phyloP scores from a whole-genome alignment of 768 basidiomycete genomes.

The Psilocybe tampanensis region DNA sequence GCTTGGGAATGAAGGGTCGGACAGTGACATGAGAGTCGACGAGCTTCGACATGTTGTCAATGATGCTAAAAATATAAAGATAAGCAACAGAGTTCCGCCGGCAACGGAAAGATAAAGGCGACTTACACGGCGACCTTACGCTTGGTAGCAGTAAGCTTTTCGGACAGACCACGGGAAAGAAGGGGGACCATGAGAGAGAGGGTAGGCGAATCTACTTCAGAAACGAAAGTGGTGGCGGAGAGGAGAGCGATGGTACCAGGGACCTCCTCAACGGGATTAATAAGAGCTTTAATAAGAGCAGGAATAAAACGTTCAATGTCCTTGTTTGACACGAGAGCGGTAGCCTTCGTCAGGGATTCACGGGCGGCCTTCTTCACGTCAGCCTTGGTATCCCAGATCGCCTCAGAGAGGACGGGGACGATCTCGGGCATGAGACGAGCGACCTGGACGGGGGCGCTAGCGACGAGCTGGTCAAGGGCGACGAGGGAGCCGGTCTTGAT shows the following conservation, averaged over 20 bases:
- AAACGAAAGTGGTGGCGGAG: conserved; percentile 99
- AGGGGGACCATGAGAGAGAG: conserved; percentile 98
- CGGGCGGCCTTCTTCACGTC: conserved; percentile 99
- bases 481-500: conserved; percentile 87
- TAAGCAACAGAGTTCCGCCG: conserved; percentile 18
- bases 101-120: conserved; percentile 14
- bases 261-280: conserved; percentile 99
- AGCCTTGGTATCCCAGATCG: conserved; percentile 98
- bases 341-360: conserved; percentile 91
- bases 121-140: conserved; percentile 96
- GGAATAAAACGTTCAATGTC: conserved; percentile 97
- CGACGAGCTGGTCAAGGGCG: conserved; percentile 85
- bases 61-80: conserved; percentile 58
- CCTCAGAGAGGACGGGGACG: conserved; percentile 91
- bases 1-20: conserved; percentile 95
- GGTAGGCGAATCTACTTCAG: conserved; percentile 96
- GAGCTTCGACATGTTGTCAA: conserved; percentile 98
- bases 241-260: conserved; percentile 93
- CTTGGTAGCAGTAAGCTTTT: conserved; percentile 96
- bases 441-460: conserved; percentile 78
- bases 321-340: conserved; percentile 96
- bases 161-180: conserved; percentile 87
- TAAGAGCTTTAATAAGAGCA: conserved; percentile 95
- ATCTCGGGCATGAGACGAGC: conserved; percentile 93
- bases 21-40: conserved; percentile 95